Evolutionary conservation across 768 basidiomycete species (phyloP).

Genomic region (Rhodotorula toruloides): DNA sequence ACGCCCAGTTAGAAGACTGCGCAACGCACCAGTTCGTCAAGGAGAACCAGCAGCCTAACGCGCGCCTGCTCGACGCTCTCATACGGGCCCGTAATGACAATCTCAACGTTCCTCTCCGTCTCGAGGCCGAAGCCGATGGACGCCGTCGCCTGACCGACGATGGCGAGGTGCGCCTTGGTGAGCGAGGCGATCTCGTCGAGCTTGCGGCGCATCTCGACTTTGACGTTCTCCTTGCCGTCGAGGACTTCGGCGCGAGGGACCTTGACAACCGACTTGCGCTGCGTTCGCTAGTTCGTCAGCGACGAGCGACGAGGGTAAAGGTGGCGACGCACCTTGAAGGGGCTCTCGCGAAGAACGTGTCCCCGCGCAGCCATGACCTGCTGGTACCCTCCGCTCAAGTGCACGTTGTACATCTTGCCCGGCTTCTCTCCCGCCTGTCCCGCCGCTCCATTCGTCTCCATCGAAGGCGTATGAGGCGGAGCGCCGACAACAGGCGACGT

Average conservation of each 20-base stretch:
- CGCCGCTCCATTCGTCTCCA: not conserved
- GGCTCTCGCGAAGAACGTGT: conserved; percentile 80
- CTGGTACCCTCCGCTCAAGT: conserved; percentile 82
- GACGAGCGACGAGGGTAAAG: not conserved
- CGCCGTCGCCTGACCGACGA: conserved; percentile 69
- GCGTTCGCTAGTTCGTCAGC: conserved; percentile 42
- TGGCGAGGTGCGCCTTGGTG: conserved; percentile 87
- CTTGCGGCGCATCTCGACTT: conserved; percentile 42
- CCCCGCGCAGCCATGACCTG: conserved; percentile 87
- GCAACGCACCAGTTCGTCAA: conserved; percentile 80
- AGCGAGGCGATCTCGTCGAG: conserved; percentile 91
- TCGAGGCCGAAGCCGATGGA: conserved; percentile 85
- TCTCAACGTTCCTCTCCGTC: conserved; percentile 86
- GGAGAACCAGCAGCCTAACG: conserved; percentile 81
- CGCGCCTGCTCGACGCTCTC: conserved; percentile 88
- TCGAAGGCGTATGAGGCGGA: conserved; percentile 12
- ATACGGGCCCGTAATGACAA: conserved; percentile 76
- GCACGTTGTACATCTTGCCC: conserved; percentile 62
- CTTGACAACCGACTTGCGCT: conserved; percentile 78
- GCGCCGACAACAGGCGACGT: not conserved
- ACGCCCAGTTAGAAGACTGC: not conserved
- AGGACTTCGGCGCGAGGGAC: conserved; percentile 89
- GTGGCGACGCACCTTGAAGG: conserved; percentile 54
- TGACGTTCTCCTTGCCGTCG: conserved; percentile 55
- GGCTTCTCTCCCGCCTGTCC: conserved; percentile 16